A percentile compares a stretch with the other conserved stretches of the same genome.
phyloP scores from a whole-genome alignment of 768 basidiomycete genomes.

The Tylopilus felleus region DNA sequence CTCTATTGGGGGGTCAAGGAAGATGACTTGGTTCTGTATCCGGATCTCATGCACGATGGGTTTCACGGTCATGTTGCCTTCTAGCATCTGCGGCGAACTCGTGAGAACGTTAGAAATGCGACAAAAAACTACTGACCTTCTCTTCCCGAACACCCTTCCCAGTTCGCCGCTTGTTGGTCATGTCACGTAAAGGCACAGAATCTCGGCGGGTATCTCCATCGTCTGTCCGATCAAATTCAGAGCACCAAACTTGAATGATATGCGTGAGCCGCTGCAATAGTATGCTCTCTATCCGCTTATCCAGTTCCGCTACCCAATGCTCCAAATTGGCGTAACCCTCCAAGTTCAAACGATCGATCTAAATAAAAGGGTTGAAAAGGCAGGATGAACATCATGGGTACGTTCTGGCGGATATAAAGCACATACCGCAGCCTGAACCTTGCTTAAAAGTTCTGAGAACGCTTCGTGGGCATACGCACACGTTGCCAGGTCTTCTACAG shows the following conservation, averaged over 20 bases:
- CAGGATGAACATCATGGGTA: background rate
- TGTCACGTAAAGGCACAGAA: constrained; percentile 46
- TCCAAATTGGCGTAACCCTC: constrained; percentile 96
- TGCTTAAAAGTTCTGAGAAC: constrained; percentile 72
- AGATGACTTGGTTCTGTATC: constrained; percentile 99
- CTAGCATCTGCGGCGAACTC: constrained; percentile 51
- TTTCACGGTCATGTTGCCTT: constrained; percentile 71
- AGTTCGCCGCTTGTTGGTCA: constrained; percentile 60
- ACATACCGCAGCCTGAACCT: constrained; percentile 81
- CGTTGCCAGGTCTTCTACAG: constrained; percentile 82
- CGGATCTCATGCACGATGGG: constrained; percentile 94
- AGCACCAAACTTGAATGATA: constrained; percentile 84
- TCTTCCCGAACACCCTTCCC: constrained; percentile 77
- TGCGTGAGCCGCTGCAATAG: constrained; percentile 70
- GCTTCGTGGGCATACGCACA: constrained; percentile 84
- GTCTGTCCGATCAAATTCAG: constrained; percentile 76
- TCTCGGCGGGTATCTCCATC: constrained; percentile 63
- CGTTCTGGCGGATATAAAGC: background rate
- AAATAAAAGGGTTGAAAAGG: background rate
- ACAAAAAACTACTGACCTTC: constrained; percentile 47
- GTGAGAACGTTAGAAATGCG: background rate
- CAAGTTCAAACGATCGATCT: constrained; percentile 93
- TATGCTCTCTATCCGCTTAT: constrained; percentile 78
- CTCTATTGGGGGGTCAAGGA: constrained; percentile 97
- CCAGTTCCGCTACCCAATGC: constrained; percentile 83